These are phyloP conservation scores for Thelephora aurantiotincta DNA, from an alignment of 768 basidiomycete genomes.

Conservation along the genomic window DNA sequence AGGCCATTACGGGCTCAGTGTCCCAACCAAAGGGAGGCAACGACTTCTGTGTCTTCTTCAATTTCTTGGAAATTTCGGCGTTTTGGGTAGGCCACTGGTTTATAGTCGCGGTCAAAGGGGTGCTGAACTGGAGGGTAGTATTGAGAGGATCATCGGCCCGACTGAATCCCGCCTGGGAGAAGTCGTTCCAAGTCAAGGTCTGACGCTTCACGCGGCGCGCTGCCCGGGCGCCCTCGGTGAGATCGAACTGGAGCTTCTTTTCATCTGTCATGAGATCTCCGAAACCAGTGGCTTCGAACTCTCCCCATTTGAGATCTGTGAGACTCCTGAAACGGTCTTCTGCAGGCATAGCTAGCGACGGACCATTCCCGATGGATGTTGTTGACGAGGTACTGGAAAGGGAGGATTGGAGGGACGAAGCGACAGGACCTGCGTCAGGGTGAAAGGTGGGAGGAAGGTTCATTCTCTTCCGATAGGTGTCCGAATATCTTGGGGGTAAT, in stretches of 20 bases:
- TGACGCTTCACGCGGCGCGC: slow-evolving; percentile 58
- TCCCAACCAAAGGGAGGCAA: slow-evolving; percentile 89
- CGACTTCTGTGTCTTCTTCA: slow-evolving; percentile 72
- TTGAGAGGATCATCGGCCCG: slow-evolving; percentile 64
- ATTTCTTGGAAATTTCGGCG: slow-evolving; percentile 58
- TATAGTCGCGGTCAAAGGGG: slow-evolving; percentile 41
- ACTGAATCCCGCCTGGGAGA: slow-evolving; percentile 71
- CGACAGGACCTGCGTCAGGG: slow-evolving; percentile 25
- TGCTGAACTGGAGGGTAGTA: slow-evolving; percentile 69
- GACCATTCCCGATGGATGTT: slow-evolving; percentile 16
- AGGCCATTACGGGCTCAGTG: slow-evolving; percentile 67
- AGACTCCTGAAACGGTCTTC: slow-evolving; percentile 69
- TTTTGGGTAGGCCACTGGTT: slow-evolving; percentile 62
- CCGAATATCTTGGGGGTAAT: slow-evolving; percentile 55
- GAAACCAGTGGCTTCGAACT: slow-evolving; percentile 81
- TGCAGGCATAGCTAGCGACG: slow-evolving; percentile 14
- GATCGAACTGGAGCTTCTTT: slow-evolving; percentile 82
- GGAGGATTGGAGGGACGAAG: slow-evolving; percentile 20
- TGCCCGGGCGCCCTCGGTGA: slow-evolving; percentile 75
- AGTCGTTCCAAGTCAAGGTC: slow-evolving; percentile 86
- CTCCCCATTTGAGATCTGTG: slow-evolving; percentile 84
- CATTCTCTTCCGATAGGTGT: slow-evolving; percentile 67
- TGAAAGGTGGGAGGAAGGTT: slow-evolving; percentile 45
- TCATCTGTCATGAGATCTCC: slow-evolving; percentile 32
- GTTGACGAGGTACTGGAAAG: slow-evolving; percentile 24